Conservation (phyloP, 192 early-diverging fungal genomes). For the Podila epigama region DNA sequence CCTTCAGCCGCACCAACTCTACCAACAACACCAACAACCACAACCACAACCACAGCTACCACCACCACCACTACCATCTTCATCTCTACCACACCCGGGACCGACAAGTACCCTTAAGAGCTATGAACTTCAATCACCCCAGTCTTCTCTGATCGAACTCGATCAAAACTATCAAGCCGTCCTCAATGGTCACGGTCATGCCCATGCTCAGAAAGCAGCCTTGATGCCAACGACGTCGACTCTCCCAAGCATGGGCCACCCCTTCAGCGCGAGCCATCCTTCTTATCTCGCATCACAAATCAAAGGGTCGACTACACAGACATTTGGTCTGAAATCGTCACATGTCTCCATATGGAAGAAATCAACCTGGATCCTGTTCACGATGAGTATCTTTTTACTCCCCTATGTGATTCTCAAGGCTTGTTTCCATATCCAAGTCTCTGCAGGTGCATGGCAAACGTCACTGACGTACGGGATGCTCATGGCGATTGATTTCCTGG, state of each 20-base stretch:
- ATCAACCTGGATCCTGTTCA: background rate
- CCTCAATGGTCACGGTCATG: no score
- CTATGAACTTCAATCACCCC: no score
- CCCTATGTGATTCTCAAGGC: background rate
- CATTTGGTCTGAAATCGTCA: background rate
- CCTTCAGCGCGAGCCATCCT: no score
- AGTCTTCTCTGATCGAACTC: background rate
- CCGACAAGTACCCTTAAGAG: no score
- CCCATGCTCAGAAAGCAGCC: no score
- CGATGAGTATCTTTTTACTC: background rate
- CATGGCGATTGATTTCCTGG: background rate
- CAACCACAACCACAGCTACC: background rate
- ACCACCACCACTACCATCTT: background rate
- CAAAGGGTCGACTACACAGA: constrained; percentile 1
- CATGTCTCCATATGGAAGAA: constrained; percentile 2
- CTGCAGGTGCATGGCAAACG: background rate
- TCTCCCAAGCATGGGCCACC: no score
- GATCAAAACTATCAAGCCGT: background rate
- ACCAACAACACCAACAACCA: background rate
- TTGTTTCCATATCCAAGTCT: constrained; percentile 4
- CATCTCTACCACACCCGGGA: no score
- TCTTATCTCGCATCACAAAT: no score
- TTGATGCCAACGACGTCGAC: no score
- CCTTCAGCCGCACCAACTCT: background rate
- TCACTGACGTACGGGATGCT: constrained; percentile 2